Percentiles rank a stretch among this genome's conserved stretches.
Conservation (phyloP, 257 asterid genomes). For the Solanum piurae region DNA sequence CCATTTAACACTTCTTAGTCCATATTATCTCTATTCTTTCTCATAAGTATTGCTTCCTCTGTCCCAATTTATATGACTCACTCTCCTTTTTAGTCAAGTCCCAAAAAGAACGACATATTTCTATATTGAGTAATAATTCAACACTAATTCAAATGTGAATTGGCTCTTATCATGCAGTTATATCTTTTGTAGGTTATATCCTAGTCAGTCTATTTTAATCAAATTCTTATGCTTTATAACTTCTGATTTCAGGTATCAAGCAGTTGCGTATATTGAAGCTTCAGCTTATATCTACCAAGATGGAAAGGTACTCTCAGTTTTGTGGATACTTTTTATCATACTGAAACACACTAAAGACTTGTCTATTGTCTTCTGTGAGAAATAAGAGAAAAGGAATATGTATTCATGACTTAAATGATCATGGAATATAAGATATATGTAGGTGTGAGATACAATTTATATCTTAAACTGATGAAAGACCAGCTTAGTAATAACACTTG, state of each 20-base stretch:
- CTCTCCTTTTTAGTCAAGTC: too few relatives aligned
- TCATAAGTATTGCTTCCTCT: background rate
- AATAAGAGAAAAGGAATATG: background rate
- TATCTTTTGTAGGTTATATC: background rate
- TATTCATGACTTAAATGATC: background rate
- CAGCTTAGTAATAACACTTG: background rate
- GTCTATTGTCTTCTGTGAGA: background rate
- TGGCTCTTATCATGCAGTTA: background rate
- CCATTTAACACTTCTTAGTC: background rate
- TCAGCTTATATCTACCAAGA: constrained; percentile 96
- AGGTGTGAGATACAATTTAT: background rate
- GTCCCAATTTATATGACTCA: background rate
- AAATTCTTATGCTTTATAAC: constrained; percentile 5
- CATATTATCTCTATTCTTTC: background rate
- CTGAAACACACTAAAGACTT: background rate
- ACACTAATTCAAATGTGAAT: background rate
- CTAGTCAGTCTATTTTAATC: background rate
- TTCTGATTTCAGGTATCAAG: constrained; percentile 72
- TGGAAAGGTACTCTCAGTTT: constrained; percentile 66
- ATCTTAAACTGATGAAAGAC: background rate
- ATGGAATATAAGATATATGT: background rate
- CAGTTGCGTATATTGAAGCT: constrained; percentile 89
- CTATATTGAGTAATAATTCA: background rate
- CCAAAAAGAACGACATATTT: too few relatives aligned
- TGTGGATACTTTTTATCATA: background rate